Base-by-base conservation (phyloP, 1,139 yeast species). In the Zygosaccharomyces pseudobailii region DNA sequence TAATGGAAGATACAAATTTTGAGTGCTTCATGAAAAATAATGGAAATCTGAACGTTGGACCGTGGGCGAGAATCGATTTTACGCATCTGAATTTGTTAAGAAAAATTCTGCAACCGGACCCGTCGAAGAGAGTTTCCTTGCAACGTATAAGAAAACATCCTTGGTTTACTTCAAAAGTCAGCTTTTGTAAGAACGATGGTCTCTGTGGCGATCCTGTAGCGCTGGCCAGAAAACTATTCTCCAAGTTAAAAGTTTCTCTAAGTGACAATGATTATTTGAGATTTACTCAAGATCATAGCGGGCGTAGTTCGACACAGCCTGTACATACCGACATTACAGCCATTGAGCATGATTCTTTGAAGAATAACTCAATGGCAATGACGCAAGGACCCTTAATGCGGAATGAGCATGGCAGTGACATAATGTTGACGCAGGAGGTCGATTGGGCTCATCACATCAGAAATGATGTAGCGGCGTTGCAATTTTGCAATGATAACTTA, bases 61-160 rank as follows among this genome's bases (percentile, higher is more conserved):
- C 83, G 0, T 81, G 87, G 87, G 68, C 69, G 22, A 70, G 67
- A 47, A 61, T 81, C 10, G 74, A 78, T 6, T 64, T 74, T 0
- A 70, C 68, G 6, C 76, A 75, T 3, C 51, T 79, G 35, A 75
- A 81, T 8, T 55, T 82, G n/a, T 54, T 82, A 43, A 65, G 80
- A 43, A 72, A 77, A 44, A 65, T 80, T 27, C 57, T 82, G 53
- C 76, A 73, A 50, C 72, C 77, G 0, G 68, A 74, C 28, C 75
- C 80, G 0, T 55, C 53, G 1, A 61, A 67, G 40, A 64, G 87
- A 54, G 65, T 71, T 5, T 56, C 70, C 0, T 52, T 79, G 39
- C 66, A 63, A 0, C 68, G 64, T 28, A 65, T 80, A 3, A 65
- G 72, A 42, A 56, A 63, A 6, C 84, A 80, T 55, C 76, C 76